A percentile compares a stretch with the other conserved stretches of the same genome.
These are phyloP conservation scores for Tritrichomonas musculus DNA, from an alignment of 208 protist genomes.

Conservation along the genomic window DNA sequence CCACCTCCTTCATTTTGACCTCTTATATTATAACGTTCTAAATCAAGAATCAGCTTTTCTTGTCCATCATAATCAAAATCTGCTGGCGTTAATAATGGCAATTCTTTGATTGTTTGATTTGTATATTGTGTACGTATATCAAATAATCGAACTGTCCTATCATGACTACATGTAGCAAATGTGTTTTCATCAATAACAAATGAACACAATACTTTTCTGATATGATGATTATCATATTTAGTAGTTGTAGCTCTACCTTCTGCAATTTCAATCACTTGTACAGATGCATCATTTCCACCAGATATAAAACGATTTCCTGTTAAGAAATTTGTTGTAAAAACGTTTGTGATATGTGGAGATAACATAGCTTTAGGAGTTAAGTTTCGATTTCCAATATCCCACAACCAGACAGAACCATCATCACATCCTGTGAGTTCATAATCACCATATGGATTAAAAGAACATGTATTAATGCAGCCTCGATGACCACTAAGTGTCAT, in stretches of 20 bases:
- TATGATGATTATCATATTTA: not conserved
- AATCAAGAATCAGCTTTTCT: not conserved
- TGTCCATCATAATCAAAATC: not conserved
- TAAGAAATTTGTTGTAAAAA: constrained; percentile 6
- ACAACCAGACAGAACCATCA: not conserved
- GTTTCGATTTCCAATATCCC: not conserved
- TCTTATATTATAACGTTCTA: not conserved
- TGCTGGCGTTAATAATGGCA: not conserved
- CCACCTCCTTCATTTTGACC: not conserved
- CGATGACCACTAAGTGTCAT: not conserved
- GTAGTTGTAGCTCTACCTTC: not conserved
- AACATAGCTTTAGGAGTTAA: not conserved
- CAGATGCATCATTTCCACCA: not conserved
- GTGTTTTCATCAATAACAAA: constrained; percentile 8
- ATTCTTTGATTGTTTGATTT: no score
- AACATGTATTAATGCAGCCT: not conserved
- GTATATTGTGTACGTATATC: not conserved
- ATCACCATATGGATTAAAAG: not conserved
- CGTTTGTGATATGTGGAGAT: not conserved
- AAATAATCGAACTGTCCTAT: not conserved
- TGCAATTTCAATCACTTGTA: not conserved
- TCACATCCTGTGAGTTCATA: not conserved
- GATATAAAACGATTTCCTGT: not conserved
- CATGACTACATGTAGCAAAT: not conserved
- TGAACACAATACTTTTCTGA: not conserved